phyloP scores from a whole-genome alignment of 352 stramenopile species.

The Globisporangium camurandrum region DNA sequence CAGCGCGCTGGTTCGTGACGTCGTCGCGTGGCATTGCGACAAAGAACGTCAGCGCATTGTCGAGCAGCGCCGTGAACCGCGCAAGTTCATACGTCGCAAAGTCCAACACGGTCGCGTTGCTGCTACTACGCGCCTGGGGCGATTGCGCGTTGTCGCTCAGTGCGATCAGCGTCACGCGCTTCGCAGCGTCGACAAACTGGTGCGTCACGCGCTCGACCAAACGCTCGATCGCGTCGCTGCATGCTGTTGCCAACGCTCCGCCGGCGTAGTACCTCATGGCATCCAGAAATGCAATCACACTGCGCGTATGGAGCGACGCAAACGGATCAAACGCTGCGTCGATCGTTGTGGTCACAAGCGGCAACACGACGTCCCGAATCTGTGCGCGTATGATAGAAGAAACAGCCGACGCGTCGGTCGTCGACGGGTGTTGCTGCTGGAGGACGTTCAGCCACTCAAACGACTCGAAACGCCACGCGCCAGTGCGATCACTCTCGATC shows the following conservation, averaged over 20 bases:
- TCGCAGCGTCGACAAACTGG: slow-evolving; percentile 27
- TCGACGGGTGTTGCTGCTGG: slow-evolving; percentile 14
- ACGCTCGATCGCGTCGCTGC: slow-evolving; percentile 20
- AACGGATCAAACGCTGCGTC: slow-evolving; percentile 49
- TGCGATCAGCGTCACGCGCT: slow-evolving; percentile 32
- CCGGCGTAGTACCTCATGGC: no score
- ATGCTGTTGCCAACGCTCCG: slow-evolving; percentile 12
- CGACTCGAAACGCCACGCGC: slow-evolving; percentile 20
- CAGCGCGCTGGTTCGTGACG: slow-evolving; percentile 15
- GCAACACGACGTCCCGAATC: slow-evolving; percentile 47
- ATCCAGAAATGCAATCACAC: slow-evolving; percentile 27
- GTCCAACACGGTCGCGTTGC: not conserved
- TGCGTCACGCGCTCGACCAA: slow-evolving; percentile 22
- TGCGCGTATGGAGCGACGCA: slow-evolving; percentile 46
- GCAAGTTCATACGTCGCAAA: slow-evolving; percentile 35
- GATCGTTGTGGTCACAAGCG: slow-evolving; percentile 24
- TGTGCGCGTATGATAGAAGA: no score
- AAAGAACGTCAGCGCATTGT: slow-evolving; percentile 63
- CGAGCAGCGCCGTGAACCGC: slow-evolving; percentile 47
- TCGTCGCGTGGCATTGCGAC: slow-evolving; percentile 32
- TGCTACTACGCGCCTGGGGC: slow-evolving; percentile 2
- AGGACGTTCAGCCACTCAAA: slow-evolving; percentile 55
- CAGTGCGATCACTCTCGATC: not conserved
- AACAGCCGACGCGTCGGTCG: slow-evolving; percentile 19
- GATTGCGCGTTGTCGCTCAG: slow-evolving; percentile 15